phyloP scores from a whole-genome alignment of 2,329 filamentous ascomycete genomes.

The Aspergillus aculeatinus region DNA sequence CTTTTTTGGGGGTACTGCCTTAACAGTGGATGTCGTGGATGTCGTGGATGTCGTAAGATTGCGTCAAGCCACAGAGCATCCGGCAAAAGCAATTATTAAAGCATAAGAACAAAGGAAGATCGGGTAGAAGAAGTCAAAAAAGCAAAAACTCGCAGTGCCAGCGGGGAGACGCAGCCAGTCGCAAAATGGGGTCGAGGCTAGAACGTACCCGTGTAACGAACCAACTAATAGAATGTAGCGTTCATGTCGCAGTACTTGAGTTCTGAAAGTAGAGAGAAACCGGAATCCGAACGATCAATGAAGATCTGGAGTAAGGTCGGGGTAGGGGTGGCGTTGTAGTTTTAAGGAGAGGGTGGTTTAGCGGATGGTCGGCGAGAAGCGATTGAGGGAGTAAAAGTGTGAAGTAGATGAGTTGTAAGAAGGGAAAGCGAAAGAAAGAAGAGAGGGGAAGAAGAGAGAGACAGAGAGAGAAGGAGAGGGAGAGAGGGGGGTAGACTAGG shows the following conservation, averaged over 20 bases:
- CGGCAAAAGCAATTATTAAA: background rate
- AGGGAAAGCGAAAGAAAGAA: background rate
- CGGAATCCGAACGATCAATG: slow-evolving; percentile 1
- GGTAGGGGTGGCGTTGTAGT: background rate
- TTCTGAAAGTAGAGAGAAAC: background rate
- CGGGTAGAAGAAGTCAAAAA: background rate
- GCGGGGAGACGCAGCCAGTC: slow-evolving; percentile 2
- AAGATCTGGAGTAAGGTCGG: background rate
- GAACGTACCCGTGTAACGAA: slow-evolving; percentile 21
- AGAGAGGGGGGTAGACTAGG: background rate
- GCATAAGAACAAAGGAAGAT: background rate
- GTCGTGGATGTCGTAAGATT: slow-evolving; percentile 9
- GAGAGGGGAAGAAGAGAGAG: slow-evolving; percentile 2
- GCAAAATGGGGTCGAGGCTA: slow-evolving; percentile 13
- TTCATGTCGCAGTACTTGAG: slow-evolving; percentile 12
- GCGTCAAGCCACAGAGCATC: background rate
- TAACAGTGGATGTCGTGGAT: slow-evolving; percentile 2
- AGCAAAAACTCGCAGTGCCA: background rate
- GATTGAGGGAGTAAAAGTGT: background rate
- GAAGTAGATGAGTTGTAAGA: background rate
- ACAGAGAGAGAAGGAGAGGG: background rate
- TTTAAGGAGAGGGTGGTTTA: background rate
- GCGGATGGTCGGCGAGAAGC: background rate
- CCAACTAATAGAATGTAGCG: slow-evolving; percentile 13
- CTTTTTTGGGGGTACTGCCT: background rate